phyloP scores from a whole-genome alignment of 352 stramenopile genomes.

The Phytopythium vexans region DNA sequence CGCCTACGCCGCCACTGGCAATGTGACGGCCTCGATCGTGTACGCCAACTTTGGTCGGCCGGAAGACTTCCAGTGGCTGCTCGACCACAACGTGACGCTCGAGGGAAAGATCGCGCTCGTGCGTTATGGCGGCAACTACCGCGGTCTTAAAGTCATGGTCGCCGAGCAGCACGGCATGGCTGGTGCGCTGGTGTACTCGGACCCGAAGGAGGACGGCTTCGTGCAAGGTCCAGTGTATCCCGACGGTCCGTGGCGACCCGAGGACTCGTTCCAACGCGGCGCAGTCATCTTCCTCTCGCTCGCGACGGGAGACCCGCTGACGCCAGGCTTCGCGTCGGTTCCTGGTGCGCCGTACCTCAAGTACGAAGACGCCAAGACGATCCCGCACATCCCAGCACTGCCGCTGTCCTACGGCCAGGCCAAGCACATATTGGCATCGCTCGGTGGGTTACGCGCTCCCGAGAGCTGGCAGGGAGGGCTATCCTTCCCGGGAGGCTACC shows the following conservation, averaged over 20 bases:
- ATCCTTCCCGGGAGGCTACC: slow-evolving; percentile 45
- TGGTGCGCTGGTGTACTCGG: slow-evolving; percentile 83
- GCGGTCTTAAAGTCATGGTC: slow-evolving; percentile 65
- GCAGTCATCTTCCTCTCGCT: slow-evolving; percentile 71
- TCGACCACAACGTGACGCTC: slow-evolving; percentile 46
- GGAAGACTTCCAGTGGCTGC: slow-evolving; percentile 70
- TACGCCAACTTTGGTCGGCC: slow-evolving; percentile 83
- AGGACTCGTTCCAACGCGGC: slow-evolving; percentile 73
- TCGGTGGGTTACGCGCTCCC: slow-evolving; percentile 42
- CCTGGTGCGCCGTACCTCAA: slow-evolving; percentile 28
- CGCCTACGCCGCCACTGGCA: slow-evolving; percentile 67
- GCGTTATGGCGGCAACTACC: slow-evolving; percentile 61
- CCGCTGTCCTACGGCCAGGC: slow-evolving; percentile 71
- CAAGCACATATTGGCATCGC: slow-evolving; percentile 44
- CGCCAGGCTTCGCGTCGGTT: slow-evolving; percentile 33
- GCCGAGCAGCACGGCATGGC: slow-evolving; percentile 64
- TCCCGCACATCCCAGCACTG: slow-evolving; percentile 58
- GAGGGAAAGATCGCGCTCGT: slow-evolving; percentile 69
- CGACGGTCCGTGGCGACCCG: slow-evolving; percentile 67
- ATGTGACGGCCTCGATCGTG: slow-evolving; percentile 56
- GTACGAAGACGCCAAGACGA: slow-evolving; percentile 24
- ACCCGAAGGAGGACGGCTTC: slow-evolving; percentile 83
- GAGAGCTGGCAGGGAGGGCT: slow-evolving; percentile 47
- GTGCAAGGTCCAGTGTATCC: slow-evolving; percentile 59
- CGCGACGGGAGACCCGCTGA: slow-evolving; percentile 58